These are phyloP conservation scores for Pichia sp. DNA, from an alignment of 1,139 yeast genomes.

Conservation along the genomic window DNA sequence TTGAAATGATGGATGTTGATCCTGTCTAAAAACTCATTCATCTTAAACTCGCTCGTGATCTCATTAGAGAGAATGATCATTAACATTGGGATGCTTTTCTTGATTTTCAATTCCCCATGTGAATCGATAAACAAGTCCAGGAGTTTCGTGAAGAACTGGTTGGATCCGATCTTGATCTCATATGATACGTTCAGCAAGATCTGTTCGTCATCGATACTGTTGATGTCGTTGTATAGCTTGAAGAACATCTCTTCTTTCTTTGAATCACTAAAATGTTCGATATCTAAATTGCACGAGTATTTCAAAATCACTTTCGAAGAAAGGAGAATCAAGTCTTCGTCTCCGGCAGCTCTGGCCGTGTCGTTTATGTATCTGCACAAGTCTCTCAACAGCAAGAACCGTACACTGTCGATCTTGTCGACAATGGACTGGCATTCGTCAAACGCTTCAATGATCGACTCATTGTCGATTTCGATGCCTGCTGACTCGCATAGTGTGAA, in stretches of 20 bases:
- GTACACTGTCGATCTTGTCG: background rate
- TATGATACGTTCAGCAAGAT: conserved; percentile 17
- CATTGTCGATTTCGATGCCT: conserved; percentile 1
- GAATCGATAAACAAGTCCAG: background rate
- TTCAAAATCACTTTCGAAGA: conserved; percentile 1
- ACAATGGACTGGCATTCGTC: conserved; percentile 9
- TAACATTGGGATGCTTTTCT: conserved; percentile 4
- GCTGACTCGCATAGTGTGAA: conserved; percentile 1
- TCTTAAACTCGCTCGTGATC: conserved; percentile 6
- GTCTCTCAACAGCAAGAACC: conserved; percentile 3
- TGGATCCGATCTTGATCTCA: conserved; percentile 5
- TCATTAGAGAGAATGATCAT: conserved; percentile 17
- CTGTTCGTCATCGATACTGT: conserved; percentile 8
- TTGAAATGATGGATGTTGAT: conserved; percentile 3
- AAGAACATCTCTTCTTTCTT: conserved; percentile 7
- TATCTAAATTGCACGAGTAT: conserved; percentile 6
- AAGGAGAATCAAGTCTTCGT: conserved; percentile 2
- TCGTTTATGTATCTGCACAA: conserved; percentile 5
- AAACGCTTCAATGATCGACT: conserved; percentile 5
- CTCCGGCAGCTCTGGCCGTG: background rate
- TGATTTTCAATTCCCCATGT: background rate
- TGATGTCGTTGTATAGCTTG: background rate
- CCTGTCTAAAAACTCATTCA: background rate
- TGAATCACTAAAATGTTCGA: background rate
- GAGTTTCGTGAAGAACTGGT: conserved; percentile 2